Conservation (phyloP, 148 eudicot species). For the Pharnaceum exiguum region DNA sequence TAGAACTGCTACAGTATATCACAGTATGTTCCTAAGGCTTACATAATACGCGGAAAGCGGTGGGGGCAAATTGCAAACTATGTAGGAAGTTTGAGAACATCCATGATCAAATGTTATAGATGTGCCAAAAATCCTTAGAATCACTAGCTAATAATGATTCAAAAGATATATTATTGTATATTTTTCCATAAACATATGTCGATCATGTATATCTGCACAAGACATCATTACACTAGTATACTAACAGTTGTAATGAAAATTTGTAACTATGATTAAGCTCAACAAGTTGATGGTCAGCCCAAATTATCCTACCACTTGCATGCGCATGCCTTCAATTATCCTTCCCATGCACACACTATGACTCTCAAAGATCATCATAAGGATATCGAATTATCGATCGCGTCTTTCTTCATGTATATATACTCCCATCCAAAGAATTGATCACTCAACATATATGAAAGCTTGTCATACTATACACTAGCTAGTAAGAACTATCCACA, state of each 20-base stretch:
- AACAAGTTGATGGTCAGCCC: neutral
- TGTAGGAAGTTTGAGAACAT: neutral
- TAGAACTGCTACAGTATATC: too few species aligned
- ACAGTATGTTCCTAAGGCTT: too few species aligned
- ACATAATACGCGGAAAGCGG: neutral
- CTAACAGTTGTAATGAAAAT: neutral
- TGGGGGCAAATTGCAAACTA: slow-evolving; percentile 3
- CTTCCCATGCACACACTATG: too few species aligned
- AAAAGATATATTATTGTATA: neutral
- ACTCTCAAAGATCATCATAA: too few species aligned
- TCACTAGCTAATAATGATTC: neutral
- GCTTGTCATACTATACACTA: too few species aligned
- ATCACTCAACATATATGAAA: too few species aligned
- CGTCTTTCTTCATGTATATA: too few species aligned
- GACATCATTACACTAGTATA: slow-evolving; percentile 3
- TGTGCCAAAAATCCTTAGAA: slow-evolving; percentile 7
- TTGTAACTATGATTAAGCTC: neutral
- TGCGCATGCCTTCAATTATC: too few species aligned
- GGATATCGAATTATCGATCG: too few species aligned
- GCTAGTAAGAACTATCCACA: too few species aligned
- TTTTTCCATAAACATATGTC: neutral
- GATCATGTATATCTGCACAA: neutral
- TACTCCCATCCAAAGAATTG: too few species aligned
- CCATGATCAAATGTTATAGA: slow-evolving; percentile 5
- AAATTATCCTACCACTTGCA: too few species aligned